phyloP scores from a whole-genome alignment of 164 flowering plant genomes.

The Taxillus chinensis region DNA sequence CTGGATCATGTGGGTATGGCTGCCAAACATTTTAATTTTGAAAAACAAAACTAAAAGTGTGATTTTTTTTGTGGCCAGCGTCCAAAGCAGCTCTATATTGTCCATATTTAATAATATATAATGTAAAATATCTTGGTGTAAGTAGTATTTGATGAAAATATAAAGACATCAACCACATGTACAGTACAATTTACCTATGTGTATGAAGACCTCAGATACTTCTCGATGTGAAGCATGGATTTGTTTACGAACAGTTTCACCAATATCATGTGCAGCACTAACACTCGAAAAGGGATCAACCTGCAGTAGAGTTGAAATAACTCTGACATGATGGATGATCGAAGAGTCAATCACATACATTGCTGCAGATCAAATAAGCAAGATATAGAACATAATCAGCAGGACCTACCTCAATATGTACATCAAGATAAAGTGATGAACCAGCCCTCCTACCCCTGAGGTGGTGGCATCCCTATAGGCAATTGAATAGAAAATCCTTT shows the following conservation, averaged over 20 bases:
- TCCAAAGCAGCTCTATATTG: no score
- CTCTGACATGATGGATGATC: neutral
- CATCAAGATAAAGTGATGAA: slow-evolving; percentile 84
- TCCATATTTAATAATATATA: no score
- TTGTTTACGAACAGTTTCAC: slow-evolving; percentile 66
- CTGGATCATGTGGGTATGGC: no score
- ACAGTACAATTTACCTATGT: slow-evolving; percentile 49
- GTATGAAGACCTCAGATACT: slow-evolving; percentile 90
- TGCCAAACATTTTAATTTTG: no score
- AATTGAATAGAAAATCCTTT: slow-evolving; percentile 3
- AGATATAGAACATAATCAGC: neutral
- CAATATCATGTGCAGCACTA: slow-evolving; percentile 82
- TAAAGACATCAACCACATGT: no score
- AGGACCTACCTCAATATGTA: slow-evolving; percentile 63
- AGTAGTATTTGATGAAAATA: no score
- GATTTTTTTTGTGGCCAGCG: no score
- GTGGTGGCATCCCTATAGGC: slow-evolving; percentile 69
- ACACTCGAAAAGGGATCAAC: slow-evolving; percentile 93
- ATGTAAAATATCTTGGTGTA: no score
- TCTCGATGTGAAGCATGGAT: slow-evolving; percentile 58
- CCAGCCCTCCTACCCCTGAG: slow-evolving; percentile 94
- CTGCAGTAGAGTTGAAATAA: slow-evolving; percentile 26
- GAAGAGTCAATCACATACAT: neutral
- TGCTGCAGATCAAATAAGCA: neutral
- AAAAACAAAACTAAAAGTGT: no score